Conservation (phyloP, 2,329 filamentous ascomycete species). For the Colletotrichum higginsianum region DNA sequence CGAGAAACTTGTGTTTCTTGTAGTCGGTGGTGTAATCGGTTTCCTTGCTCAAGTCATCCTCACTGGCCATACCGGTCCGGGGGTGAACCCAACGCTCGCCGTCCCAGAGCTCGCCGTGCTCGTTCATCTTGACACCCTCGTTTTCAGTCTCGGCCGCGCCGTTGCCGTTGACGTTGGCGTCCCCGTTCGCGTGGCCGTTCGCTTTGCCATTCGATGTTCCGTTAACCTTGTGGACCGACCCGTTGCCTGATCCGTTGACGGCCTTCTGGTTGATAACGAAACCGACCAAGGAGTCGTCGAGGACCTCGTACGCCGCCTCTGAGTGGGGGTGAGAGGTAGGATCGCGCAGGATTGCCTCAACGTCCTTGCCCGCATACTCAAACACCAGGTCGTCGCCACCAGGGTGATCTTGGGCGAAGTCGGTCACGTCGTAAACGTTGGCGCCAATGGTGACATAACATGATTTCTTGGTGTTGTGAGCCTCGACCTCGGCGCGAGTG, state of each 20-base stretch:
- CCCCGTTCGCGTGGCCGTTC: constrained; percentile 47
- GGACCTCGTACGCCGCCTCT: constrained; percentile 94
- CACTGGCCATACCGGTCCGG: constrained; percentile 89
- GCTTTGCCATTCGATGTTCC: constrained; percentile 55
- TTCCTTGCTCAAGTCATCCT: constrained; percentile 87
- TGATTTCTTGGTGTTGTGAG: constrained; percentile 84
- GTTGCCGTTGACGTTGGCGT: constrained; percentile 49
- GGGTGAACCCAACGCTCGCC: constrained; percentile 61
- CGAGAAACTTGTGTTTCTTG: constrained; percentile 93
- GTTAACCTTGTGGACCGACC: constrained; percentile 48
- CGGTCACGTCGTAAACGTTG: constrained; percentile 95
- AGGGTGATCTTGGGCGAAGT: constrained; percentile 91
- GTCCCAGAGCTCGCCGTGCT: constrained; percentile 47
- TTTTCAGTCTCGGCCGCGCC: constrained; percentile 56
- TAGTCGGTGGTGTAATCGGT: constrained; percentile 85
- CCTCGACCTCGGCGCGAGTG: constrained; percentile 82
- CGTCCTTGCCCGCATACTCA: constrained; percentile 91
- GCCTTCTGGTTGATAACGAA: constrained; percentile 78
- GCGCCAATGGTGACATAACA: constrained; percentile 93
- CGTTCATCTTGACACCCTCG: constrained; percentile 45
- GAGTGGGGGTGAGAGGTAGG: constrained; percentile 87
- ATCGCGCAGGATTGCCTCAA: constrained; percentile 86
- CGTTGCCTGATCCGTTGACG: constrained; percentile 55
- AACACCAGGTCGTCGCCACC: constrained; percentile 91
- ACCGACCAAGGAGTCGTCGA: constrained; percentile 89